Base-by-base conservation (phyloP, 1,139 yeast genomes). In the Hyphopichia wangnamkhiaoensis region DNA sequence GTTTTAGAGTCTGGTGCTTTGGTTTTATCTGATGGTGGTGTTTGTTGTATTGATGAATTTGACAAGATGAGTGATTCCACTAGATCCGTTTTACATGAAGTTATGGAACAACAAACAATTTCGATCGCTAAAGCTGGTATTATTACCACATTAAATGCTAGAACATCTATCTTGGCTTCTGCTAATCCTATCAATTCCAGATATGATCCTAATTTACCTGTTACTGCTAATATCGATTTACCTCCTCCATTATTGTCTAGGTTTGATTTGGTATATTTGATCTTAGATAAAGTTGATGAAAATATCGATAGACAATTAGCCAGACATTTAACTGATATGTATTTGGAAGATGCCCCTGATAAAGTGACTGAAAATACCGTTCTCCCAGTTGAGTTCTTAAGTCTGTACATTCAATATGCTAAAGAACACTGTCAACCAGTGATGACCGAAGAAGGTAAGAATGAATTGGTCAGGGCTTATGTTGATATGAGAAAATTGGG, bases 61-160 rank as follows among this genome's bases (percentile, higher is more conserved):
- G 99, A 93, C 66, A 93, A 93, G 63, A 93, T 93, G 99, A 79
- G 84, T 44, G 98, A 93, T 53, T 69, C 95, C 2, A 93, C 98
- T 0, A 74, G 98, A 54, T 89, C 97, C 2, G 98, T 93, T 13
- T 71, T 93, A 43, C 99, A 93, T 62, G 98, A 93, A 74, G 98
- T 94, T 17, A 93, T 93, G 98, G 98, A 93, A 71, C 98, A 93
- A 62, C 98, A 93, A 63, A 93, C 98, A 0, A 93, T 93, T 33
- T 90, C 98, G 10, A 89, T 93, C 53, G 98, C 98, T 31, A 93
- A 93, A 58, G 98, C 98, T 0, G 98, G 98, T 42, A 93, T 93
- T 56, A 93, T 91, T 56, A 93, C 98, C 12, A 93, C 98, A 0
- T 73, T 93, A 45, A 93, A 93, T 65, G 98, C 98, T 1, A 78